Percentiles rank a stretch among this genome's conserved stretches.
phyloP scores from a whole-genome alignment of 1,284 basidiomycete species.

The Phlebopus sp. region DNA sequence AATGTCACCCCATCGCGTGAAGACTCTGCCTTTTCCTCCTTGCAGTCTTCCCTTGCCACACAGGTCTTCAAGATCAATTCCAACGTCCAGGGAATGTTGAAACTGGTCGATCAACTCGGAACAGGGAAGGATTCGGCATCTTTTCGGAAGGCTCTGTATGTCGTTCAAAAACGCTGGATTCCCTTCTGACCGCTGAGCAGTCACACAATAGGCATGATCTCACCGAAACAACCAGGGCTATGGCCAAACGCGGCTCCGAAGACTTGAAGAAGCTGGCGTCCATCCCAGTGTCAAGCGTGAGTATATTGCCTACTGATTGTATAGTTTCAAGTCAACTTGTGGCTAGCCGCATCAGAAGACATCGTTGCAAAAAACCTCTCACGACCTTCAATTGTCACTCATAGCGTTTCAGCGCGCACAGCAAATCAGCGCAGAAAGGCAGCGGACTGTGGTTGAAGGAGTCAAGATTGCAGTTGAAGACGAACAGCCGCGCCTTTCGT shows the following conservation, averaged over 20 bases:
- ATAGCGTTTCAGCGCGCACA: conserved; percentile 91
- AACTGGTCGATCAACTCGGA: conserved; percentile 89
- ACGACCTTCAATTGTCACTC: conserved; percentile 89
- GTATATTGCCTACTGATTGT: conserved; percentile 22
- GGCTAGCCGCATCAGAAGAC: conserved; percentile 73
- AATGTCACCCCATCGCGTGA: conserved; percentile 53
- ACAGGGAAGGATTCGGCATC: conserved; percentile 72
- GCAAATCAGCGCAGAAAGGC: conserved; percentile 83
- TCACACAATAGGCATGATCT: conserved; percentile 66
- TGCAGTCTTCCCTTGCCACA: conserved; percentile 86
- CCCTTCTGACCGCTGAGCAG: conserved; percentile 4
- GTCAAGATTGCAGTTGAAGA: conserved; percentile 77
- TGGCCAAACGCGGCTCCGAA: conserved; percentile 91
- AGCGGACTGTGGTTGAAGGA: conserved; percentile 80
- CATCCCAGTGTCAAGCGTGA: conserved; percentile 62
- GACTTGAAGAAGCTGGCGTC: conserved; percentile 86
- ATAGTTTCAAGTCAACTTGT: conserved; percentile 1
- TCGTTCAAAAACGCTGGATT: conserved; percentile 14
- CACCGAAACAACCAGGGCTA: conserved; percentile 89
- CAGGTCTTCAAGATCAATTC: conserved; percentile 99
- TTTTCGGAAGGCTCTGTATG: conserved; percentile 78
- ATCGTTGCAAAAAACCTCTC: conserved; percentile 84
- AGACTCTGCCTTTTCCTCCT: conserved; percentile 69
- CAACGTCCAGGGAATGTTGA: conserved; percentile 93
- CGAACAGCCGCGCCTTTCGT: conserved; percentile 43